Conservation (phyloP, 2,329 filamentous ascomycete genomes). For the Clonostachys rosea region DNA sequence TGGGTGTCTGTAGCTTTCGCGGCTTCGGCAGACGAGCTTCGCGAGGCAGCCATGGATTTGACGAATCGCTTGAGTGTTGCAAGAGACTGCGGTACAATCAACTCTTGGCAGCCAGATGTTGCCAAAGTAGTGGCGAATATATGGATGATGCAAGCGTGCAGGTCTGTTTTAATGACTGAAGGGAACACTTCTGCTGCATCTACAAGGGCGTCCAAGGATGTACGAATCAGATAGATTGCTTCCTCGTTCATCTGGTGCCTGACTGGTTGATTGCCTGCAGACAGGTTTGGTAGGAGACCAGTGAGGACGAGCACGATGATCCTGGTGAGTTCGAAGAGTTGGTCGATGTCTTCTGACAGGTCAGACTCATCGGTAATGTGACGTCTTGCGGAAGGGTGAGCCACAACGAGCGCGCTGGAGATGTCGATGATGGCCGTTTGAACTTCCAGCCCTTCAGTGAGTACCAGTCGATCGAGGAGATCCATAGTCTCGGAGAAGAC, state of each 20-base stretch:
- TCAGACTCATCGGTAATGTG: conserved; percentile 59
- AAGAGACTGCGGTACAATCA: conserved; percentile 84
- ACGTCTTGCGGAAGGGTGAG: conserved; percentile 79
- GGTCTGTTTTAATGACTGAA: conserved; percentile 89
- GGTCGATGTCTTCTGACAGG: conserved; percentile 94
- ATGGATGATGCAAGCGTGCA: conserved; percentile 94
- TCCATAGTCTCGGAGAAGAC: conserved; percentile 98
- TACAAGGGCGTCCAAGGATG: conserved; percentile 81
- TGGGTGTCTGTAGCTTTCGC: conserved; percentile 52
- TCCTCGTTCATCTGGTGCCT: conserved; percentile 84
- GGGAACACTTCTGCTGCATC: conserved; percentile 96
- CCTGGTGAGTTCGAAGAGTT: conserved; percentile 92
- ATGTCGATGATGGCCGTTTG: conserved; percentile 94
- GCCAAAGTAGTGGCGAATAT: conserved; percentile 92
- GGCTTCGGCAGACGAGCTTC: conserved; percentile 7
- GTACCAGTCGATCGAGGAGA: conserved; percentile 81
- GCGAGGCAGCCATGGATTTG: conserved; percentile 59
- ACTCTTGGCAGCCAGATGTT: conserved; percentile 76
- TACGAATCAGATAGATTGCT: conserved; percentile 72
- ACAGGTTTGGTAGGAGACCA: conserved; percentile 79
- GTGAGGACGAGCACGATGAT: conserved; percentile 93
- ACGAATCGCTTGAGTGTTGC: conserved; percentile 92
- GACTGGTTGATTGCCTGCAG: conserved; percentile 58
- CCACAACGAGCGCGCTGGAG: conserved; percentile 81
- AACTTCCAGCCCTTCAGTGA: conserved; percentile 85